Conservation (phyloP, 192 early-diverging fungal species). For the Mortierella alpina region DNA sequence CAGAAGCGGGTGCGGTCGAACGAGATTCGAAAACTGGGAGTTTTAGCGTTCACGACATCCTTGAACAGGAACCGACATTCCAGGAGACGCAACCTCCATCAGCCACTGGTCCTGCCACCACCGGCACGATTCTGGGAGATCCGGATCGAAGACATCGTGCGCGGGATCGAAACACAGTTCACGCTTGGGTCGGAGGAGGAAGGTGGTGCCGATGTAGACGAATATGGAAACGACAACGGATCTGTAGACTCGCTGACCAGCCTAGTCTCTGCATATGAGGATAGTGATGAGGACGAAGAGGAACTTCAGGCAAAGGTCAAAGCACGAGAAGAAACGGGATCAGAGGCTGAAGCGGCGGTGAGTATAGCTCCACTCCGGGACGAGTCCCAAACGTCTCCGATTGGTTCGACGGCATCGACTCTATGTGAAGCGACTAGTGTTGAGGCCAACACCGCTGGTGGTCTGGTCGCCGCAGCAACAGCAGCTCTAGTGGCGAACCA, state of each 20-base stretch:
- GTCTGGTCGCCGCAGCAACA: neutral
- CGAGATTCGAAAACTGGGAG: neutral
- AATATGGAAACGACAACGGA: too few relatives aligned
- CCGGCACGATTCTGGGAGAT: neutral
- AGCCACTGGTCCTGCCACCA: neutral
- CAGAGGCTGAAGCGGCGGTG: too few relatives aligned
- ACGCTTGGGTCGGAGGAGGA: neutral
- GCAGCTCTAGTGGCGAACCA: neutral
- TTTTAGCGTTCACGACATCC: neutral
- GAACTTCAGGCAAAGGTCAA: neutral
- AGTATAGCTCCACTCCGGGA: too few relatives aligned
- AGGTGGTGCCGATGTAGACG: neutral
- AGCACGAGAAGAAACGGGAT: too few relatives aligned
- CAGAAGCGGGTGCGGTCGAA: neutral
- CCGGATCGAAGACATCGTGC: constrained; percentile 21
- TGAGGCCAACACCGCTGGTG: neutral
- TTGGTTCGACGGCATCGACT: neutral
- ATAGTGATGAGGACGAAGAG: constrained; percentile 17
- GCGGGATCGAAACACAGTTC: constrained; percentile 29
- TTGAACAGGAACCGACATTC: neutral
- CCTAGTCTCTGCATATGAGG: constrained; percentile 10
- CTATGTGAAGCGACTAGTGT: neutral
- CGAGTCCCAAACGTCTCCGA: too few relatives aligned
- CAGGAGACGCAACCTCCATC: neutral
- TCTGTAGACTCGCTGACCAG: constrained; percentile 32